Base-by-base conservation (phyloP, 768 basidiomycete species). In the Podaxis carcinomalis region DNA sequence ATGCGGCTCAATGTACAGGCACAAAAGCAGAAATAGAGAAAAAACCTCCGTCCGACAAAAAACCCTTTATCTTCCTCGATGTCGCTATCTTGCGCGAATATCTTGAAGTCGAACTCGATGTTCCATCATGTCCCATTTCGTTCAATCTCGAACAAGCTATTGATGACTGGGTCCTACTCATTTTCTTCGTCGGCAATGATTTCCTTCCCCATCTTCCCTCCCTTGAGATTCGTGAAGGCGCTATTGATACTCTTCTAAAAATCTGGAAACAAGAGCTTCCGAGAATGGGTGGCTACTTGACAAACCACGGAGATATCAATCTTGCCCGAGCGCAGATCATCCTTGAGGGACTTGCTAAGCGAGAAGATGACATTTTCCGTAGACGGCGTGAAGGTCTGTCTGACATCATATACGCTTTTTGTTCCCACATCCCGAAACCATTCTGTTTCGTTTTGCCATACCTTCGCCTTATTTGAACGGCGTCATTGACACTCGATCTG, bases 121-220 rank as follows among this genome's bases (percentile, higher is more conserved):
- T 96, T 35, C 78, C 88, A n/a, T 76, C 83, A 62, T 74, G 83
- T 16, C 78, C 87, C 1, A 95, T 97, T 77, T 86, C 89, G 35
- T 98, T 96, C 83, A 86, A 91, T 68, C 81, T 98, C 73, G 97
- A 99, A 75, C 88, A 90, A 74, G 95, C 97, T 39, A 92, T 99
- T 75, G 97, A 99, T 83, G 97, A 99, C 74, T 99, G 97, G 97
- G 93, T 99, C 67, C 87, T 99, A 70, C 85, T 99, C 69, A 98
- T 98, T 67, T 99, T 99, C 87, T 98, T 99, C 76, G 97, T 99
- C 73, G 97, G 97, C 67, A 99, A 99, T 79, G 94, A 98, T 80
- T 95, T 99, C 83, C 83, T 99, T 68, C 97, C 97, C 21, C 97
- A 99, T 78, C 82, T 99, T 61, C 97, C 97, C 25, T 93, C 91